Base-by-base conservation (phyloP, 495 filamentous ascomycete genomes). In the Oleoguttula mirabilis region DNA sequence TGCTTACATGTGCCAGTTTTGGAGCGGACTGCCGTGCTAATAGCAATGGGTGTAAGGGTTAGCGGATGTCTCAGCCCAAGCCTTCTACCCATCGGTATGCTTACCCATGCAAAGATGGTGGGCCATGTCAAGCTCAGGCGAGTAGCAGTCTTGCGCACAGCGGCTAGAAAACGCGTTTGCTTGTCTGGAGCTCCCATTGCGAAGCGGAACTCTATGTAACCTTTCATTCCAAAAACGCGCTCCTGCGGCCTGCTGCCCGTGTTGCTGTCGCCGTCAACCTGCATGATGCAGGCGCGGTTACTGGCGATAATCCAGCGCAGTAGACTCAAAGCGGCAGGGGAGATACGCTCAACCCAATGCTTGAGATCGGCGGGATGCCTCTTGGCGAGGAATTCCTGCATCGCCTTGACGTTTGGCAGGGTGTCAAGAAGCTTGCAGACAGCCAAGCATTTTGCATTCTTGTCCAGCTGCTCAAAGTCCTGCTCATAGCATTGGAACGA, bases 1-100 rank as follows among this genome's bases (percentile, higher is more conserved):
- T n/a, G n/a, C n/a, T n/a, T n/a, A n/a, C n/a, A 74, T 80, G 58
- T 94, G 88, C 88, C 88, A 96, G 54, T 92, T 94, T 0, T 47
- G 28, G 1, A 94, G 44, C 0, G 63, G 59, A 52, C 84, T 92
- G 3, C 88, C 88, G 57, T 90, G 84, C n/a, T n/a, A n/a, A n/a
- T n/a, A n/a, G n/a, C n/a, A n/a, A n/a, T n/a, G n/a, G n/a, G n/a
- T n/a, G n/a, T n/a, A n/a, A n/a, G n/a, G n/a, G n/a, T n/a, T n/a
- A n/a, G n/a, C n/a, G n/a, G n/a, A n/a, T n/a, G n/a, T n/a, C n/a
- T n/a, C n/a, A n/a, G n/a, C n/a, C n/a, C n/a, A n/a, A n/a, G n/a
- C n/a, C n/a, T n/a, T n/a, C n/a, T n/a, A n/a, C n/a, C n/a, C n/a
- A n/a, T n/a, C n/a, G n/a, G n/a, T n/a, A n/a, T n/a, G n/a, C n/a